phyloP scores from a whole-genome alignment of 179 eudicot genomes.

The Gypsophila paniculata region DNA sequence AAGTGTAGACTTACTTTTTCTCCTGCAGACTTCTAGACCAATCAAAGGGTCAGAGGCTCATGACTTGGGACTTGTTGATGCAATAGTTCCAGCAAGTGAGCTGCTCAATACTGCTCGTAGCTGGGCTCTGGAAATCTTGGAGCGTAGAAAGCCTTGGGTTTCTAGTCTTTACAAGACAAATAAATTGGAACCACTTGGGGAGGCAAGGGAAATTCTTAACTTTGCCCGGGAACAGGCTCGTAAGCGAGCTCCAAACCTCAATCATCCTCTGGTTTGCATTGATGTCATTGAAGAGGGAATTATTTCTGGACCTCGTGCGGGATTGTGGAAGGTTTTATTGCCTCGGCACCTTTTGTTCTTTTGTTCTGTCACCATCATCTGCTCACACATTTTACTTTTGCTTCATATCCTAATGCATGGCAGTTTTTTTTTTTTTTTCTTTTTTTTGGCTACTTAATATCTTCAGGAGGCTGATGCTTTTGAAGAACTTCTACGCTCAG shows the following conservation, averaged over 20 bases:
- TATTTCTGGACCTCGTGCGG: conserved; percentile 79
- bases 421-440: conserved; percentile 6
- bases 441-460: conserved; percentile 11
- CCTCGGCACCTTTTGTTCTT: neutral
- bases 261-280: conserved; percentile 78
- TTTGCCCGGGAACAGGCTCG: conserved; percentile 79
- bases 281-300: conserved; percentile 83
- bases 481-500: conserved; percentile 60
- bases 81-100: conserved; percentile 63
- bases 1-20: neutral
- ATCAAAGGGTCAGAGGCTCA: conserved; percentile 81
- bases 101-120: conserved; percentile 63
- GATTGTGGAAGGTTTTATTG: conserved; percentile 68
- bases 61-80: conserved; percentile 83
- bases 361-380: neutral
- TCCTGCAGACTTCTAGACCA: conserved; percentile 59
- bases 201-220: conserved; percentile 79
- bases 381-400: neutral
- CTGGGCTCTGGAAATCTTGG: conserved; percentile 82
- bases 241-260: conserved; percentile 76
- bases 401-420: neutral
- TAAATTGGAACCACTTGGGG: conserved; percentile 85
- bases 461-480: conserved; percentile 74
- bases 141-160: conserved; percentile 77
- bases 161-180: conserved; percentile 68